A percentile compares a stretch with the other conserved stretches of the same genome.
phyloP scores from a whole-genome alignment of 306 rosid species.

The Astragalus glycyphyllos region DNA sequence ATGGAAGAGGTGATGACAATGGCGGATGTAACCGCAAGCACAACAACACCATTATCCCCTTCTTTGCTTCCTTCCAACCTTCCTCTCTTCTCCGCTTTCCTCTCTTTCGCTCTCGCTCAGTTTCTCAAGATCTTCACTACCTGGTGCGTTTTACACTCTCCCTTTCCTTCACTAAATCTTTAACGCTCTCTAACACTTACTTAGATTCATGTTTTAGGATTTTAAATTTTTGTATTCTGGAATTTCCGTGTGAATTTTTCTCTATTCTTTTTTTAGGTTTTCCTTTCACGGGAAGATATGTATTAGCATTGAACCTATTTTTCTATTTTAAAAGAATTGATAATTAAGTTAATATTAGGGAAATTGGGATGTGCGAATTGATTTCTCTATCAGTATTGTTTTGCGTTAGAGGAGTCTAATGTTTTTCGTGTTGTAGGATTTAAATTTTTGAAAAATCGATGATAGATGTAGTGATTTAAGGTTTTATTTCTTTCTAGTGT shows the following conservation, averaged over 20 bases:
- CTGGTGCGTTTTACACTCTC: slow-evolving; percentile 56
- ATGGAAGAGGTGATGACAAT: slow-evolving; percentile 65
- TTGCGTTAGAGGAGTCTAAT: neutral
- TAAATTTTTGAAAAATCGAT: too few relatives aligned
- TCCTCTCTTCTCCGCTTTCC: slow-evolving; percentile 69
- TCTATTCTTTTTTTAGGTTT: too few relatives aligned
- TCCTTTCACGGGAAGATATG: too few relatives aligned
- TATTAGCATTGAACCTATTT: neutral
- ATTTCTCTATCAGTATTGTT: neutral
- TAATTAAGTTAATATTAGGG: neutral
- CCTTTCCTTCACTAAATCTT: neutral
- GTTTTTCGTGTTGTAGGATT: neutral
- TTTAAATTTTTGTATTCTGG: too few relatives aligned
- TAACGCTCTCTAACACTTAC: neutral
- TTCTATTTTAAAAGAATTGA: neutral
- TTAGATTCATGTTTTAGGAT: too few relatives aligned
- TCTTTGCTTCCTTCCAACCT: slow-evolving; percentile 54
- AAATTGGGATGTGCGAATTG: slow-evolving; percentile 9
- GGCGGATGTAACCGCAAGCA: slow-evolving; percentile 57
- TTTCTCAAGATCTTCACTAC: slow-evolving; percentile 96
- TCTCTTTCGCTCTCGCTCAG: slow-evolving; percentile 81
- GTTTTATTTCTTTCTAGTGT: neutral
- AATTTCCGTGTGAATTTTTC: too few relatives aligned
- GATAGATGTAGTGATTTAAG: too few relatives aligned
- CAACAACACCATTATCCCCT: slow-evolving; percentile 42